Evolutionary conservation across 163 green algal species (phyloP), one percentile per base, ranked within the genome.

Genomic region (Scenedesmus sp.): DNA sequence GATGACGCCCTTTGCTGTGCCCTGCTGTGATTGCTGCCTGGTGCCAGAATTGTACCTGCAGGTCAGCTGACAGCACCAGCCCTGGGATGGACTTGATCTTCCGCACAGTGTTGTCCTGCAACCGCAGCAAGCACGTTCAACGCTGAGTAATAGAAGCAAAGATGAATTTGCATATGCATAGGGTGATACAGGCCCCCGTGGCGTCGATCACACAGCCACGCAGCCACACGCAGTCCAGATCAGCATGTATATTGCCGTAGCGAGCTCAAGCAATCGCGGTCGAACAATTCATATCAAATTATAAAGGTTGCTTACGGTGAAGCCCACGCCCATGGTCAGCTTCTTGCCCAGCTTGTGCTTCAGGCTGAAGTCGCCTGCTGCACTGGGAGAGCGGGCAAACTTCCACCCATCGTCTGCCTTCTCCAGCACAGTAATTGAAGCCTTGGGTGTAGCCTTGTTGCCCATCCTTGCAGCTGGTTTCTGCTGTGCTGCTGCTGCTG

Each of bases 261-360:
- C 46, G 4, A 79, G 4, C 4, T 23, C 46, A 52, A 1, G 70
- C 70, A 23, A 79, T 3, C 5, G 2, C 12, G 4, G 70, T 13
- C 70, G 5, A 23, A 52, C 3, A 15, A 52, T 52, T 2, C 2
- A 79, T 0, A 2, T 52, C 2, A 4, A 91, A 56, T 86, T 77
- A 26, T 52, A 8, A 15, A 15, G 8, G 15, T 20, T 1, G 79
- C 90, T 59, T 26, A 93, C 90, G 54, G 90, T 87, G 85, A 93
- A 93, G 85, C 90, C 90, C 12, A 93, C 74, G 59, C 90, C 90
- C 23, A 93, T 67, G 9, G 90, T 91, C 23, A 93, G 18, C 86
- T 93, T 91, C 59, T 93, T 93, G 60, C 86, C 77, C 15, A 93
- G 52, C 90, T 93, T 93, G 60, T 93, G 90, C 86, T 93, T 93